Evolutionary conservation across 129 eudicot species (phyloP).

Genomic region (Kitagawia praeruptora): DNA sequence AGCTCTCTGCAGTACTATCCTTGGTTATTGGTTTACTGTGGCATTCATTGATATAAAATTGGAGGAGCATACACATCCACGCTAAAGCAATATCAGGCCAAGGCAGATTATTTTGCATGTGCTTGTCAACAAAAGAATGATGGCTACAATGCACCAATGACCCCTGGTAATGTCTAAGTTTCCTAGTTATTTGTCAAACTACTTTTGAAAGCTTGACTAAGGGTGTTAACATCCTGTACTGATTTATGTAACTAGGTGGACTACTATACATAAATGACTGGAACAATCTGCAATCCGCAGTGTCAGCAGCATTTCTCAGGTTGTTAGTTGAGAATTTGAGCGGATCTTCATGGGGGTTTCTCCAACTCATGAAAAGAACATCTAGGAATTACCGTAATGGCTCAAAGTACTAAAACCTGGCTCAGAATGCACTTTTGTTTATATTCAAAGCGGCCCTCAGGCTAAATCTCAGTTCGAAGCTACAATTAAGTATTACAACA

Average conservation of each 20-base stretch:
- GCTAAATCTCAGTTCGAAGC: slow-evolving; percentile 60
- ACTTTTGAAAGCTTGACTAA: neutral
- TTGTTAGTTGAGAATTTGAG: slow-evolving; percentile 55
- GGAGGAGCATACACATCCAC: slow-evolving; percentile 59
- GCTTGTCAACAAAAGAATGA: slow-evolving; percentile 81
- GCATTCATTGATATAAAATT: too few species aligned
- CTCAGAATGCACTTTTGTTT: slow-evolving; percentile 62
- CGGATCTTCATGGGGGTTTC: slow-evolving; percentile 75
- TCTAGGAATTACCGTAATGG: slow-evolving; percentile 60
- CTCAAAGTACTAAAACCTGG: slow-evolving; percentile 51
- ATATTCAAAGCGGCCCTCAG: slow-evolving; percentile 94
- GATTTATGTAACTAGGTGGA: slow-evolving; percentile 35
- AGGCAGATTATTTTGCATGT: slow-evolving; percentile 79
- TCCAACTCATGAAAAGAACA: slow-evolving; percentile 50
- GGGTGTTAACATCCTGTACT: neutral
- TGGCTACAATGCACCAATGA: slow-evolving; percentile 70
- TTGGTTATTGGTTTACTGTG: too few species aligned
- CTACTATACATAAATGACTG: slow-evolving; percentile 65
- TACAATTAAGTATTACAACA: slow-evolving; percentile 35
- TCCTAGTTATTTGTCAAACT: neutral
- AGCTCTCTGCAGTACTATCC: too few species aligned
- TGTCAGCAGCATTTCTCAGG: slow-evolving; percentile 82
- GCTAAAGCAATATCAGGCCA: slow-evolving; percentile 60
- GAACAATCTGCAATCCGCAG: slow-evolving; percentile 89
- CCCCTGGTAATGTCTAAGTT: slow-evolving; percentile 57